phyloP scores from a whole-genome alignment of 148 eudicot species.

The Limonium bicolor region DNA sequence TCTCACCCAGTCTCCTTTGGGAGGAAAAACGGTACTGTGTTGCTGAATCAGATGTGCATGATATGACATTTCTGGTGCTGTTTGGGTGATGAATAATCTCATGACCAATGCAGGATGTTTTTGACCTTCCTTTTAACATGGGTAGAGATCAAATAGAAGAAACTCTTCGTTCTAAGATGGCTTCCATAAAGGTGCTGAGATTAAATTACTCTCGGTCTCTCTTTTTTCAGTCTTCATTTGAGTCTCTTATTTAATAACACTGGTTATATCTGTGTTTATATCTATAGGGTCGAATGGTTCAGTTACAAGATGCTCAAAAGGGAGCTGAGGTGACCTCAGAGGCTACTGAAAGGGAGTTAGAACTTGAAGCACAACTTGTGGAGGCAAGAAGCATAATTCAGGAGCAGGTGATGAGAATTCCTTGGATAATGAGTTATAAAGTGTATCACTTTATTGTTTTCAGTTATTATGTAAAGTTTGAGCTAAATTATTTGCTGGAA shows the following conservation, averaged over 20 bases:
- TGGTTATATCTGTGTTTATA: not conserved
- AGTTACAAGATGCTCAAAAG: slow-evolving; percentile 90
- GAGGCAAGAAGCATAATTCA: slow-evolving; percentile 99
- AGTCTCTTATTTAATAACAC: slow-evolving; percentile 5
- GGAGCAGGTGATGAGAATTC: slow-evolving; percentile 64
- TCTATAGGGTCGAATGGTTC: slow-evolving; percentile 75
- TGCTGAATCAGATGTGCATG: too few species aligned
- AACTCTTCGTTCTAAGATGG: slow-evolving; percentile 81
- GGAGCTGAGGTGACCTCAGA: slow-evolving; percentile 87
- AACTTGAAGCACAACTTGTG: slow-evolving; percentile 97
- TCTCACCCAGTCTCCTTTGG: slow-evolving; percentile 77
- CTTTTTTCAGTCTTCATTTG: not conserved
- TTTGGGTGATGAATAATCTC: too few species aligned
- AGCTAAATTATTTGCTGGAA: not conserved
- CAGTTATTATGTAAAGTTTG: not conserved
- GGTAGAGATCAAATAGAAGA: slow-evolving; percentile 96
- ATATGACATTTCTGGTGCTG: too few species aligned
- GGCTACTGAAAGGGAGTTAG: slow-evolving; percentile 95
- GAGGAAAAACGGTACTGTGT: slow-evolving; percentile 97
- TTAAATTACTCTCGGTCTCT: too few species aligned
- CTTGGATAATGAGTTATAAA: too few species aligned
- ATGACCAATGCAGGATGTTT: slow-evolving; percentile 61
- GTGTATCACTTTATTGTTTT: too few species aligned
- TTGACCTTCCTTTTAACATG: slow-evolving; percentile 97
- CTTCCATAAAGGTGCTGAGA: slow-evolving; percentile 94